Percentiles rank a stretch among this genome's conserved stretches.
Evolutionary conservation across 2,329 filamentous ascomycete genomes (phyloP).

Genomic region (Xenosphaeropsis pyriputrescens): DNA sequence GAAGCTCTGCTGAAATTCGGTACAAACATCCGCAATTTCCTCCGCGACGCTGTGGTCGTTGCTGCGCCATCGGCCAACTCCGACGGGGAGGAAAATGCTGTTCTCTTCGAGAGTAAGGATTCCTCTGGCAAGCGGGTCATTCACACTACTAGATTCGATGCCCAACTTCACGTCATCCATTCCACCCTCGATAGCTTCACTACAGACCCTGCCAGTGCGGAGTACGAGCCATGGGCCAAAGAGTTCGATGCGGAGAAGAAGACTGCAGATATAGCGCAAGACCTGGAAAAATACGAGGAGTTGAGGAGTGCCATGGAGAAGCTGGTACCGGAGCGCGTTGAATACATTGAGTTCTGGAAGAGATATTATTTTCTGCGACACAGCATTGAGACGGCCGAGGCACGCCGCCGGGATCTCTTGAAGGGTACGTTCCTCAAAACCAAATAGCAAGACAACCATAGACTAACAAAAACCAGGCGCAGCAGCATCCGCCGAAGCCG

Average conservation of each 20-base stretch:
- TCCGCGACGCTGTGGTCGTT: slow-evolving; percentile 81
- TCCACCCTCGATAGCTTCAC: slow-evolving; percentile 69
- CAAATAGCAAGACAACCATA: too few relatives aligned
- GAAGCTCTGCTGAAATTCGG: slow-evolving; percentile 89
- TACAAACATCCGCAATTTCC: slow-evolving; percentile 74
- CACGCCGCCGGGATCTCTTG: slow-evolving; percentile 72
- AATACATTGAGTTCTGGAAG: slow-evolving; percentile 83
- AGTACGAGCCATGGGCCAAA: slow-evolving; percentile 61
- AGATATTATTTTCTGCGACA: slow-evolving; percentile 91
- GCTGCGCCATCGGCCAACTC: slow-evolving; percentile 49
- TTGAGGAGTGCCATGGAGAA: slow-evolving; percentile 84
- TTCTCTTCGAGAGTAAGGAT: slow-evolving; percentile 91
- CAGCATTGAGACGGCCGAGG: slow-evolving; percentile 86
- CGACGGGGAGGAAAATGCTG: slow-evolving; percentile 35
- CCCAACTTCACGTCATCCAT: slow-evolving; percentile 91
- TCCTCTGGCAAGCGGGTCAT: slow-evolving; percentile 82
- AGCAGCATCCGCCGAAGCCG: slow-evolving; percentile 56
- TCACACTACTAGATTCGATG: slow-evolving; percentile 86
- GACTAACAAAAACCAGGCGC: slow-evolving; percentile 10
- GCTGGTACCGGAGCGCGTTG: slow-evolving; percentile 82
- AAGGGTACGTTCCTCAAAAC: slow-evolving; percentile 47
- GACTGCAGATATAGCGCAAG: slow-evolving; percentile 68
- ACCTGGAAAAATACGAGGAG: slow-evolving; percentile 78
- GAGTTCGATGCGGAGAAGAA: slow-evolving; percentile 70
- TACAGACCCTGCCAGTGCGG: slow-evolving; percentile 61